Conservation (phyloP, 306 rosid genomes). For the Senna tora region DNA sequence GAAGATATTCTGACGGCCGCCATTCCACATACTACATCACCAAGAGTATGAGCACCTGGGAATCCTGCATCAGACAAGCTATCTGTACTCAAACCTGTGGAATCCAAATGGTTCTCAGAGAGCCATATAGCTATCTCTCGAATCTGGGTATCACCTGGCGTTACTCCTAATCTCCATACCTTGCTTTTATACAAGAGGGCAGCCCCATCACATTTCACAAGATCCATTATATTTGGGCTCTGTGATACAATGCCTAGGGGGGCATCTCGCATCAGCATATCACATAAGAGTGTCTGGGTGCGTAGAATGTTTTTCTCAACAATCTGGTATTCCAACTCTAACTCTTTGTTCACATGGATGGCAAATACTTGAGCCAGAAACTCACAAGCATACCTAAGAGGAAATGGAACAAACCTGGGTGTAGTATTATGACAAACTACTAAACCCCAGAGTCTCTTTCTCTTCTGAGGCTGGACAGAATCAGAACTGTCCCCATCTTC, state of each 20-base stretch:
- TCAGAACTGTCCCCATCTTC: slow-evolving; percentile 55
- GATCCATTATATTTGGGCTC: slow-evolving; percentile 75
- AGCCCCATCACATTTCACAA: slow-evolving; percentile 78
- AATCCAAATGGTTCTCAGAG: slow-evolving; percentile 62
- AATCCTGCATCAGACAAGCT: slow-evolving; percentile 70
- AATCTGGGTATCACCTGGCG: slow-evolving; percentile 63
- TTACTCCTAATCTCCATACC: slow-evolving; percentile 63
- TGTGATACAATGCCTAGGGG: slow-evolving; percentile 72
- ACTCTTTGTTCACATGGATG: slow-evolving; percentile 73
- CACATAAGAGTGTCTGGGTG: slow-evolving; percentile 73
- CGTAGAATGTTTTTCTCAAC: slow-evolving; percentile 71
- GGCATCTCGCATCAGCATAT: slow-evolving; percentile 76
- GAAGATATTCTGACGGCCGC: slow-evolving; percentile 73
- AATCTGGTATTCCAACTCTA: slow-evolving; percentile 65
- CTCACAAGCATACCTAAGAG: slow-evolving; percentile 81
- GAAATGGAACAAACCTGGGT: slow-evolving; percentile 78
- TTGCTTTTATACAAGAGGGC: slow-evolving; percentile 58
- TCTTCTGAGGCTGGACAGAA: slow-evolving; percentile 57
- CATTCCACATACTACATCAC: slow-evolving; percentile 71
- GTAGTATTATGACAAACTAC: slow-evolving; percentile 74
- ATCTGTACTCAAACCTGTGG: slow-evolving; percentile 75
- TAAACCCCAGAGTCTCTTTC: slow-evolving; percentile 74
- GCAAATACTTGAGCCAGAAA: slow-evolving; percentile 78
- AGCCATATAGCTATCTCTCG: slow-evolving; percentile 65
- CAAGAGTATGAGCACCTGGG: slow-evolving; percentile 61